Base-by-base conservation (phyloP, 257 asterid genomes). In the Nicotiana noctiflora region DNA sequence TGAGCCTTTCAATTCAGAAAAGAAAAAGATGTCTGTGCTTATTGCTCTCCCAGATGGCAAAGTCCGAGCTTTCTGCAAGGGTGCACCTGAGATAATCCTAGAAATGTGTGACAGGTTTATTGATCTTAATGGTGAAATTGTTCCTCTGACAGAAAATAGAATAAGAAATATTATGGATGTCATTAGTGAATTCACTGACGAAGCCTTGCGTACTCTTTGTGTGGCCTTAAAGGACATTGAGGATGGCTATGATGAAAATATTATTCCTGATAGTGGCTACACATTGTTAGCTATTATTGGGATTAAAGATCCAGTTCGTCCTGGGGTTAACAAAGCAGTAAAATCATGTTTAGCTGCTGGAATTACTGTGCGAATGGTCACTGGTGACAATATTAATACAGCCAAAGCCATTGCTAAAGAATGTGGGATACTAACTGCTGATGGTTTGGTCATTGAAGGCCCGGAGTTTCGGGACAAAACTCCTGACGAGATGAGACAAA, bases 391-490 rank as follows among this genome's bases (percentile, higher is more conserved):
- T 82, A 92, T 93, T 31, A 83, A 90, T 57, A 93, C 98, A 49
- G 98, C 98, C 40, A 90, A 90, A 82, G 96, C 98, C 79, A 92
- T 92, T 82, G 98, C 98, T 59, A 87, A 62, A 85, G 98, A 93
- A 86, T 91, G 98, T 34, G 97, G 98, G 31, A 92, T 93, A 84
- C 80, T 92, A 82, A 92, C 91, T 27, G 86, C 83, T 72, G 94
- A 89, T 82, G 97, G 97, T 66, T 61, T 91, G 31, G 96, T 94
- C 66, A 85, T 93, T 3, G 98, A 93, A 86, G 98, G 98, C 4
- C 79, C 89, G 8, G 93, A 90, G 31, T 90, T 93, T 79, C 89
- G 97, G 0, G 87, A 87, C 55, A 92, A 88, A 86, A 88, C 77
- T 61, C 66, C 82, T 13, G 82, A 91, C 32, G 97, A 94, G 83